Evolutionary conservation across 2,329 filamentous ascomycete genomes (phyloP).

Genomic region (Emmonsiellopsis sp.): DNA sequence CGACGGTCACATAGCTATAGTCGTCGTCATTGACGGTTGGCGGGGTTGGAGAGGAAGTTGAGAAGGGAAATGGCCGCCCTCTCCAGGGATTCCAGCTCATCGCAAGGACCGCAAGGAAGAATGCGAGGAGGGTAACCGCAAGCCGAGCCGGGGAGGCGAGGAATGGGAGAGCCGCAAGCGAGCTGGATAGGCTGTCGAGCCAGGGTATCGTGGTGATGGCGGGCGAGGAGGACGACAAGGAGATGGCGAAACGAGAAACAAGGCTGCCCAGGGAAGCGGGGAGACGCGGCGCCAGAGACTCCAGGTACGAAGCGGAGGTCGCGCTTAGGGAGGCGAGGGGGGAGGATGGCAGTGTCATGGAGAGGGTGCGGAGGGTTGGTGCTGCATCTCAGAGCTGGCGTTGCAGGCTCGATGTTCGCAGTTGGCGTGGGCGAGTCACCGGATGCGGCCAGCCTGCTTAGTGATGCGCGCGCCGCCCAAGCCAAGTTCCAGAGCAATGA

Average conservation of each 20-base stretch:
- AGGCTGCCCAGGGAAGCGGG: conserved; percentile 11
- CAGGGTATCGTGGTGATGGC: no score
- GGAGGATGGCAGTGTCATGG: conserved; percentile 30
- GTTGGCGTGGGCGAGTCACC: background rate
- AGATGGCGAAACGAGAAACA: conserved; percentile 4
- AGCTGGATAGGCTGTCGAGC: background rate
- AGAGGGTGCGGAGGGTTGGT: conserved; percentile 4
- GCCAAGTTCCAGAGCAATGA: background rate
- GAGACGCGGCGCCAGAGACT: conserved; percentile 23
- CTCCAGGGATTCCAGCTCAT: conserved; percentile 15
- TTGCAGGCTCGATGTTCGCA: background rate
- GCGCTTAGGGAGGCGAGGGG: conserved; percentile 31
- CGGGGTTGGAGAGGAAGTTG: conserved; percentile 14
- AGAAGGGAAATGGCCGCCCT: conserved; percentile 22
- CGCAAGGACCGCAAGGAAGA: background rate
- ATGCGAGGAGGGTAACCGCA: background rate
- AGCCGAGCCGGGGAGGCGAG: background rate
- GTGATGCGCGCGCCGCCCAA: background rate
- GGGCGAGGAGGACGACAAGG: conserved; percentile 4
- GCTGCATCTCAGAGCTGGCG: conserved; percentile 1
- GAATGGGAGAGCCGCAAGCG: background rate
- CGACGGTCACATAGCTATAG: conserved; percentile 30
- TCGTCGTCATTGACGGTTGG: conserved; percentile 30
- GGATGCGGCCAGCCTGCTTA: background rate
- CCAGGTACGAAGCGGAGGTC: conserved; percentile 30